Evolutionary conservation across 2,329 filamentous ascomycete species (phyloP), one percentile per base, ranked within the genome.

Genomic region (Alternaria metachromatica): DNA sequence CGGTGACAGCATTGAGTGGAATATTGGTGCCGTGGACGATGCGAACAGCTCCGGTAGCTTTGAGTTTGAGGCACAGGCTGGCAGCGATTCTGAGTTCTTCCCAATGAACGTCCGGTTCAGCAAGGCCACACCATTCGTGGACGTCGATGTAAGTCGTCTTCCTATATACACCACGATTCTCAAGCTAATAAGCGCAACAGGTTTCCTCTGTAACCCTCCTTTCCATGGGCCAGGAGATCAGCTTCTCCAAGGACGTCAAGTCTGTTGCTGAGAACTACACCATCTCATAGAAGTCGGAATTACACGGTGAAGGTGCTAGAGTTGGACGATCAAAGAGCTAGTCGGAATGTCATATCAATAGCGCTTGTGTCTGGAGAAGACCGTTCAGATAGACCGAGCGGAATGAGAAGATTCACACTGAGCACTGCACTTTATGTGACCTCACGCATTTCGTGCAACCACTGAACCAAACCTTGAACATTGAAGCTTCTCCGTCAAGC

Each of bases 71-170:
- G 93, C 94, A 1, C 89, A 92, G 79, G 92, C 92, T 11, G 88
- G 89, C 59, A 92, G 94, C 70, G 96, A 98, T 78, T 90, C 93
- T 60, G 94, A 97, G 73, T 98, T 98, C 84, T 99, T 99, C 89
- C 96, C 96, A 1, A 98, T 99, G 94, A 91, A 88, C 58, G 90
- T 98, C 64, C 88, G 90, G 58, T 99, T 99, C 82, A 90, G 88
- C 67, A 97, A 97, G 87, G 87, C 89, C 45, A 88, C 87, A 62
- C 95, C 96, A 26, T 97, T 93, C 80, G 87, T 98, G 55, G 93
- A 97, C 74, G 92, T 99, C 68, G 94, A 97, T 83, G 95, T 98
- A 85, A 90, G 91, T 87, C 15, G 66, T 49, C 13, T 18, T 30
- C 6, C 28, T 30, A 1, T 30, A 30, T 30, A 13, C 5, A 30